Evolutionary conservation across 495 filamentous ascomycete species (phyloP).

Genomic region (Tuber calosporum): DNA sequence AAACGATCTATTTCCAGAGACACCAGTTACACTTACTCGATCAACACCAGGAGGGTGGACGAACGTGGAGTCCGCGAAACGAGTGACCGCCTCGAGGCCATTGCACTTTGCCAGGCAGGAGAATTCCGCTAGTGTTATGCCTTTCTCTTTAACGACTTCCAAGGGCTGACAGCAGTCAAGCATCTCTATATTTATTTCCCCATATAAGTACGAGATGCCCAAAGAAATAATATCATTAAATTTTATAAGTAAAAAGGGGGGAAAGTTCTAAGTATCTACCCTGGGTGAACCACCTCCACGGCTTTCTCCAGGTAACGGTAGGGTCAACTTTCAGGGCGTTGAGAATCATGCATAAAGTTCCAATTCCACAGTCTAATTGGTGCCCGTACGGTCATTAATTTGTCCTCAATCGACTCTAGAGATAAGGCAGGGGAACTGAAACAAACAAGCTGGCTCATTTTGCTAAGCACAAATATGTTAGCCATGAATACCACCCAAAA

Average conservation of each 20-base stretch:
- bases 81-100: conserved; percentile 36
- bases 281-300: conserved; percentile 40
- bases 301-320: conserved; percentile 37
- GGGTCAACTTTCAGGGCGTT: conserved; percentile 41
- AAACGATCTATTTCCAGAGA: conserved; percentile 22
- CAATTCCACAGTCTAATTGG: conserved; percentile 37
- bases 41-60: not conserved
- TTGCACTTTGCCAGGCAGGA: conserved; percentile 39
- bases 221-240: not conserved
- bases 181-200: conserved; percentile 29
- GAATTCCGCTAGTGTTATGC: conserved; percentile 40
- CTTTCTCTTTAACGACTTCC: conserved; percentile 31
- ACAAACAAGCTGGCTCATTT: conserved; percentile 39
- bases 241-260: not conserved
- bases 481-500: not conserved
- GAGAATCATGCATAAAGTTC: conserved; percentile 41
- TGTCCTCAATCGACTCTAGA: not conserved
- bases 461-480: conserved; percentile 21
- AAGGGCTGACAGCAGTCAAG: conserved; percentile 41
- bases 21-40: conserved; percentile 1
- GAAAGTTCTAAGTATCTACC: conserved; percentile 8
- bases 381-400: not conserved
- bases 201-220: not conserved
- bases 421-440: not conserved
- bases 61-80: conserved; percentile 36